Evolutionary conservation across 495 filamentous ascomycete species (phyloP), one percentile per base, ranked within the genome.

Genomic region (Tuber umbilicatum): DNA sequence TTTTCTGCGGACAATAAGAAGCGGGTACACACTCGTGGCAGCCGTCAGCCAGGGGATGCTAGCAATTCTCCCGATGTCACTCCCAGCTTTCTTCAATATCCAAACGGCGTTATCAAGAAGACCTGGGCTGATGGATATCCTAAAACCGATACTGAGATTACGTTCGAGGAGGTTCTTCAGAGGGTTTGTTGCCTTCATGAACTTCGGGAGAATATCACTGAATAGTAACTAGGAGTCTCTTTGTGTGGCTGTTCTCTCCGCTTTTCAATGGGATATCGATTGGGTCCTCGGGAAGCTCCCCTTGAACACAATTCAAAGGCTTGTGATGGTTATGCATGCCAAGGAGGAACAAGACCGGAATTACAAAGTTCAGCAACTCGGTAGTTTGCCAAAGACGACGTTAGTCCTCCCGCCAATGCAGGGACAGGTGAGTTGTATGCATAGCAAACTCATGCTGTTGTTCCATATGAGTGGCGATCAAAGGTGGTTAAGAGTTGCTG

Each of bases 101-200:
- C 91, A 0, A 79, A 84, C 2, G 94, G 94, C 17, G 85, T 86
- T 0, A 89, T 97, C 37, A 97, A 92, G 83, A 94, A 91, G 82
- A 99, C 95, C 0, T 93, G 90, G 88, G 88, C 86, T 0, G 38
- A 50, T 19, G 87, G 89, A 6, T 86, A 86, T 67, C 82, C 84
- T 0, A 85, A 92, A 40, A 81, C 78, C 0, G 86, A 84, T 2
- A 86, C 94, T 68, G 93, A 97, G 73, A 93, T 98, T 79, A 96
- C 90, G 78, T 89, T 99, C 60, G 93, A 97, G 81, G 95, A 98
- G 80, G 90, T 97, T 1, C 83, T 99, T 0, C 91, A 96, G 81
- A 88, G 87, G 14, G 55, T 64, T 60, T 64, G 68, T 37, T 70
- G 72, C 27, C 17, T n/a, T 42, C 14, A 14, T 23, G 23, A n/a